Base-by-base conservation (phyloP, 495 filamentous ascomycete genomes). In the Annulohypoxylon moriforme region DNA sequence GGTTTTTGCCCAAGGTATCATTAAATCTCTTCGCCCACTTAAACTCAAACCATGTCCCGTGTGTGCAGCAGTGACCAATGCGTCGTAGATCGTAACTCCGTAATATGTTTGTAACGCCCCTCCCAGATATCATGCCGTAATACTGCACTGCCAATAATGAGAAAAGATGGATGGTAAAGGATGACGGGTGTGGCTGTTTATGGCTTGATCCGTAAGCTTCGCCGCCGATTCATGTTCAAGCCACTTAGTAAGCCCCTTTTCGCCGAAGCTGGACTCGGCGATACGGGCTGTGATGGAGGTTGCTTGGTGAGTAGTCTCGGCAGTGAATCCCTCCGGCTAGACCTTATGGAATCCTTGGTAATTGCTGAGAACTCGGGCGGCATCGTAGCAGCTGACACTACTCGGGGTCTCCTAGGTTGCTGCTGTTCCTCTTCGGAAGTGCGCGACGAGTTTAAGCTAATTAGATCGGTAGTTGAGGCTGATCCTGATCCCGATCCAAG, bases 181-280 rank as follows among this genome's bases (percentile, higher is more conserved):
- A 20, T 11, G 22, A 6, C 33, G 24, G 11, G 56, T 57, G 46
- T 46, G 7, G 14, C 33, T 34, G 46, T 40, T 78, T 27, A 77
- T 27, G 68, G 34, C 68, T 77, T 82, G 60, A 83, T 73, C 60
- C 77, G 83, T 68, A 77, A 76, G 64, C 81, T 77, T 66, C 81
- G 76, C 38, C 76, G 71, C 46, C 74, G 61, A 40, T 66, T 74
- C 38, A 79, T 81, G 9, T 77, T 75, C 20, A 85, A 67, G 4
- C 81, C 78, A 62, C 81, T 81, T 27, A 85, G 65, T 47, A 85
- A 69, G 10, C 82, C 79, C 71, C 74, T 79, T 71, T 77, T 82
- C 1, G 59, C 44, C 40, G 68, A 57, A 9, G 70, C 59, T 4
- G 73, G 74, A 58, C 59, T 61, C 6, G 78, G 75, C 4, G 78